A percentile compares a stretch with the other conserved stretches of the same genome.
phyloP scores from a whole-genome alignment of 2,329 filamentous ascomycete genomes.

The Pseudocercospora macadamiae region DNA sequence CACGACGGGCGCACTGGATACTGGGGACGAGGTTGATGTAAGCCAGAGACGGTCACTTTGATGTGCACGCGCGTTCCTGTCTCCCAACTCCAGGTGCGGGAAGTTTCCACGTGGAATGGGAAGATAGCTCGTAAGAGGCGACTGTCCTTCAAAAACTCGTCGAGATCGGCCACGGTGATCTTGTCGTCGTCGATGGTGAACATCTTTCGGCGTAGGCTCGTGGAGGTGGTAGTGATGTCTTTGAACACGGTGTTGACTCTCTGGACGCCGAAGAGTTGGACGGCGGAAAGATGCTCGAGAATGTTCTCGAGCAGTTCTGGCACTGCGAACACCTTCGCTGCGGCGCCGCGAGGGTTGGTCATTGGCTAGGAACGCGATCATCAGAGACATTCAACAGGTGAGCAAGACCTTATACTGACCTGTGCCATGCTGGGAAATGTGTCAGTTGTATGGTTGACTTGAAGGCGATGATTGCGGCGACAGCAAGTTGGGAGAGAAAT shows the following conservation, averaged over 20 bases:
- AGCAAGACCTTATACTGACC: not conserved
- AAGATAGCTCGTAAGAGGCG: not conserved
- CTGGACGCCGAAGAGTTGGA: conserved; percentile 25
- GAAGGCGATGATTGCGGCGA: no score
- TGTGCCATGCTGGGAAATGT: not conserved
- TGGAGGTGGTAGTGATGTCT: conserved; percentile 18
- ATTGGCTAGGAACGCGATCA: not conserved
- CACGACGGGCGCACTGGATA: no score
- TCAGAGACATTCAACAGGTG: not conserved
- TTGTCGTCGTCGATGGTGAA: not conserved
- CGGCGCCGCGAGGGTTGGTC: conserved; percentile 11
- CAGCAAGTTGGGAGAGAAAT: no score
- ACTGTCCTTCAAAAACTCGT: not conserved
- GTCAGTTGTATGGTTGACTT: not conserved
- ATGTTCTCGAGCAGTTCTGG: conserved; percentile 28
- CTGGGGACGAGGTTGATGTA: no score
- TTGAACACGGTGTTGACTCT: conserved; percentile 26
- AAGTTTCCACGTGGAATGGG: no score
- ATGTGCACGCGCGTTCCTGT: no score
- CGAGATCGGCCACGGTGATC: not conserved
- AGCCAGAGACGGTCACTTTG: no score
- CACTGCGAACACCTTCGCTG: conserved; percentile 19
- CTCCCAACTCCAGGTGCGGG: no score
- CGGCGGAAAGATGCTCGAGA: conserved; percentile 23
- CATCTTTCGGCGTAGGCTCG: not conserved